Conservation (phyloP, 1,284 basidiomycete species). For the Chalciporus sp. region DNA sequence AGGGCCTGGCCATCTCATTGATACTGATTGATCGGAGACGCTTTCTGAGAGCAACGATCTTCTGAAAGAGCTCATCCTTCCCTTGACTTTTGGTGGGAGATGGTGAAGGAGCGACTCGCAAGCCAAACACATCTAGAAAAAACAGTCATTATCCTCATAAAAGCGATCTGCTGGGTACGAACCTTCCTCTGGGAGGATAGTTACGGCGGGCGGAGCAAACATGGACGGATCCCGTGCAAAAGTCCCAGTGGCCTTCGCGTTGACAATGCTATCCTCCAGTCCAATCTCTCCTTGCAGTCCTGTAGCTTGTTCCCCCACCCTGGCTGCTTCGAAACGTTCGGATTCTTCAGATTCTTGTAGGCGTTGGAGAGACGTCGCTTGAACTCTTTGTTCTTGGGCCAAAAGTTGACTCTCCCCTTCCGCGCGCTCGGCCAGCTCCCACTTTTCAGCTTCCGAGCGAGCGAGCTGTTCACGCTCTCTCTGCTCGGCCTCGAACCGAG, state of each 20-base stretch:
- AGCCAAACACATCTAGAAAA: constrained; percentile 58
- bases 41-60: constrained; percentile 51
- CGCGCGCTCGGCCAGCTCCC: constrained; percentile 21
- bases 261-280: constrained; percentile 5
- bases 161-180: constrained; percentile 6
- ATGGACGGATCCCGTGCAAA: not conserved
- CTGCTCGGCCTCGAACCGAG: constrained; percentile 25
- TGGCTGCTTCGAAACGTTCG: constrained; percentile 29
- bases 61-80: constrained; percentile 41
- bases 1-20: constrained; percentile 53
- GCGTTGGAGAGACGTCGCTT: constrained; percentile 22
- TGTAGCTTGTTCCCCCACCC: constrained; percentile 28
- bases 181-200: constrained; percentile 28
- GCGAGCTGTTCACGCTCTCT: constrained; percentile 31
- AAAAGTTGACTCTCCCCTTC: constrained; percentile 14
- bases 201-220: not conserved
- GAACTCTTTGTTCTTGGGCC: constrained; percentile 33
- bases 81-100: constrained; percentile 36
- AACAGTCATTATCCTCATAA: constrained; percentile 3
- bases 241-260: not conserved
- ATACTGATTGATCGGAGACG: constrained; percentile 64
- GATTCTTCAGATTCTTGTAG: constrained; percentile 31
- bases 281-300: not conserved
- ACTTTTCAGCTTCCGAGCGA: constrained; percentile 30
- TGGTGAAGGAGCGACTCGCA: constrained; percentile 39